Evolutionary conservation across 495 filamentous ascomycete genomes (phyloP).

Genomic region (Penicillium bialowiezense): DNA sequence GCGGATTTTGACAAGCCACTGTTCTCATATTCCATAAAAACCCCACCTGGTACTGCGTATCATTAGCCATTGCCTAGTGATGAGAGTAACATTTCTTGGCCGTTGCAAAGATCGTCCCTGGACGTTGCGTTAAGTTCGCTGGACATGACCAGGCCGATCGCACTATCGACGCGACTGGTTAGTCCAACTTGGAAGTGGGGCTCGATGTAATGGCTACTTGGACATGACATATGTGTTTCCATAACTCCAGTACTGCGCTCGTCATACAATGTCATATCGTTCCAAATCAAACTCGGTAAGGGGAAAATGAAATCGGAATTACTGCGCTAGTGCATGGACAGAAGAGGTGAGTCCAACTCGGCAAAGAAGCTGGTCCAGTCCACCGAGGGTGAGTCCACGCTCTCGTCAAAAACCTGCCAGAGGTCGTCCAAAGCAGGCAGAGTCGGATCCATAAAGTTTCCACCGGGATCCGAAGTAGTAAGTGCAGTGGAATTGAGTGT

Average conservation of each 20-base stretch:
- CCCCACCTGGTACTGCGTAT: too few species aligned
- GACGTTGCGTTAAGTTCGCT: neutral
- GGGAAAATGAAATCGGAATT: too few species aligned
- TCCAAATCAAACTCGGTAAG: too few species aligned
- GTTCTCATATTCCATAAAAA: too few species aligned
- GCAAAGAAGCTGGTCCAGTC: constrained; percentile 24
- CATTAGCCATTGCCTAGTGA: too few species aligned
- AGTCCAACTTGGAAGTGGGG: neutral
- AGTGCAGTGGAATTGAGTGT: neutral
- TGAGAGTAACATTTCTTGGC: neutral
- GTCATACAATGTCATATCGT: neutral
- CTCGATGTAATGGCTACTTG: neutral
- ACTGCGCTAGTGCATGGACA: too few species aligned
- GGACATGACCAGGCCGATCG: constrained; percentile 9
- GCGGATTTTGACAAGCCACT: neutral
- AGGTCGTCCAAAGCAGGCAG: constrained; percentile 18
- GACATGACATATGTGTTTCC: constrained; percentile 5
- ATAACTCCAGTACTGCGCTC: neutral
- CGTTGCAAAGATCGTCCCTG: neutral
- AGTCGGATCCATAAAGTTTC: constrained; percentile 2
- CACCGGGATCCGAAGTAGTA: neutral
- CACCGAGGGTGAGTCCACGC: constrained; percentile 12
- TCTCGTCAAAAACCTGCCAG: constrained; percentile 21
- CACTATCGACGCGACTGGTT: neutral
- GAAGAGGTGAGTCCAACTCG: constrained; percentile 20